Base-by-base conservation (phyloP, 441 rosid species). In the Gossypium aridum region DNA sequence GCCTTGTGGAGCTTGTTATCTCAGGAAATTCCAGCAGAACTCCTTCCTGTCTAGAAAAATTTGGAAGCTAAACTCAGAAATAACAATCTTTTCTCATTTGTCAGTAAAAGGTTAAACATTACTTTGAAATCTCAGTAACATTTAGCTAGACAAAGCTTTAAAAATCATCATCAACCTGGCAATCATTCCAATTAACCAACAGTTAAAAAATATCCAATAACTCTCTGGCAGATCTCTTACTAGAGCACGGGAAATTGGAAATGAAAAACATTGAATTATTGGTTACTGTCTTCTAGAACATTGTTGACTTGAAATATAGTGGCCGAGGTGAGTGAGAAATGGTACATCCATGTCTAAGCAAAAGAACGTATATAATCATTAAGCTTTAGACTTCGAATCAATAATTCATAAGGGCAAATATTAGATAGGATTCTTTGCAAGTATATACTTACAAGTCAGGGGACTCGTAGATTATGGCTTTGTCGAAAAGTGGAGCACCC, bases 401-500 rank as follows among this genome's bases (percentile, higher is more conserved):
- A 34, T 17, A 16, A 64, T 19, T 65, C 31, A 12, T 43, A 65
- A 65, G 13, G 28, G 70, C 23, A 8, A 23, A 55, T 16, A 12
- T 34, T 12, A 53, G 8, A 54, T 2, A 23, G 43, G 37, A 68
- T 49, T 65, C 72, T 51, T n/a, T 9, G 64, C 26, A 43, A 37
- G 9, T 3, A 57, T 63, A 37, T 76, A 57, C 96, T 93, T 84
- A 96, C 99, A 85, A 17, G 78, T 89, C 94, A 2, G 91, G 85
- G 31, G 96, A 87, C 81, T 96, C 93, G 4, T 86, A 91, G 53
- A 79, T 49, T 71, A 92, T 81, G 79, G 97, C 99, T 85, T 91
- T 96, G 85, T 96, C 98, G 63, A 90, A 96, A 75, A 96, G 92
- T 2, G 97, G 97, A 77, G 97, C 96, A 67, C 99, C 98, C 88